These are phyloP conservation scores for Heliamphora pulchella DNA, from an alignment of 179 eudicot species.

Conservation along the genomic window DNA sequence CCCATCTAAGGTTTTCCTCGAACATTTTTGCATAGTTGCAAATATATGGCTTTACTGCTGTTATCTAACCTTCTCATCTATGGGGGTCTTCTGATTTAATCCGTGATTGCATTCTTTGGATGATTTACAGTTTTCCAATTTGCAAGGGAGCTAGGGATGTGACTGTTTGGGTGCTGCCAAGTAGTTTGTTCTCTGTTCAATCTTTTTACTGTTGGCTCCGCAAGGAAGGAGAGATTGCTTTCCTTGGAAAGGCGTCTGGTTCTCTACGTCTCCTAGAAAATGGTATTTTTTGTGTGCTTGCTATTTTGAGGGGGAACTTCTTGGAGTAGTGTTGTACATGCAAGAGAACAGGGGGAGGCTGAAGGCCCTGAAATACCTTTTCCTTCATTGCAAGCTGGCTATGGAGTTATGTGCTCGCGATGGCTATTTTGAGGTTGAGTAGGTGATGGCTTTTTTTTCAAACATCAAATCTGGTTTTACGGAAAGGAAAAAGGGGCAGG, in stretches of 20 bases:
- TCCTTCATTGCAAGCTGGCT: not conserved
- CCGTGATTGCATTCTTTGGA: too few species aligned
- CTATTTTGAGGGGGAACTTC: not conserved
- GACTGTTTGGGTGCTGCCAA: too few species aligned
- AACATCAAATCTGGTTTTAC: too few species aligned
- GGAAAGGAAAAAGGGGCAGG: too few species aligned
- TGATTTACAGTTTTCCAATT: too few species aligned
- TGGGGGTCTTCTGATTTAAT: too few species aligned
- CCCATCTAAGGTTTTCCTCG: too few species aligned
- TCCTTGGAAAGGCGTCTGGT: slow-evolving; percentile 6
- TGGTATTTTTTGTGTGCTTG: not conserved
- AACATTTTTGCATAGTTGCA: too few species aligned
- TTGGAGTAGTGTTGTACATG: not conserved
- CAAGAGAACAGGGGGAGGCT: not conserved
- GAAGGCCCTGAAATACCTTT: not conserved
- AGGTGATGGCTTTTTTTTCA: not conserved
- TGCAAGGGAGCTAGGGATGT: too few species aligned
- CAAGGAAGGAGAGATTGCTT: not conserved
- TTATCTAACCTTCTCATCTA: too few species aligned
- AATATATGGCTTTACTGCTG: too few species aligned
- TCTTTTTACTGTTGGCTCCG: not conserved
- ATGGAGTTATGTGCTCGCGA: not conserved
- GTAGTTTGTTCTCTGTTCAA: too few species aligned
- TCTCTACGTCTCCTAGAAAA: not conserved
- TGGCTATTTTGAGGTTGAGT: not conserved